Percentiles rank a stretch among this genome's conserved stretches.
These are phyloP conservation scores for Pinguiococcus pyrenoidosus DNA, from an alignment of 108 stramenopile genomes.

Conservation along the genomic window DNA sequence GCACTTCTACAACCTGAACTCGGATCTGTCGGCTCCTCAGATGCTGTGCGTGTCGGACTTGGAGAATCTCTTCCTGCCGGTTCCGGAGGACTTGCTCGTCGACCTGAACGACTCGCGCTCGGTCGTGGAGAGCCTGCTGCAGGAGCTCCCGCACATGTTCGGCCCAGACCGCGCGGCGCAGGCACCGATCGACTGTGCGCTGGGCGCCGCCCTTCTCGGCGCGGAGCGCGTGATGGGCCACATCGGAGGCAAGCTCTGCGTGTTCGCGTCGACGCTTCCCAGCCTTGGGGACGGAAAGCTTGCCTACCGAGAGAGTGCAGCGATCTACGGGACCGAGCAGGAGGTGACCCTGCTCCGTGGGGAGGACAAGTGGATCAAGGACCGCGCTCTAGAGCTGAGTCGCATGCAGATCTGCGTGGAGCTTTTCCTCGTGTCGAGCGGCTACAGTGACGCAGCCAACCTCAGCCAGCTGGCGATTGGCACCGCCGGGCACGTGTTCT, in stretches of 20 bases:
- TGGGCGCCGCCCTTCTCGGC: conserved; percentile 85
- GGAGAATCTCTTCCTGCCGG: conserved; percentile 80
- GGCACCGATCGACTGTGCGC: conserved; percentile 40
- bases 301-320: conserved; percentile 68
- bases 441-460: conserved; percentile 80
- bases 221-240: conserved; percentile 86
- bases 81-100: conserved; percentile 86
- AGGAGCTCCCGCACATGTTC: conserved; percentile 84
- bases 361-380: conserved; percentile 58
- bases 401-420: conserved; percentile 91
- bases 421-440: conserved; percentile 62
- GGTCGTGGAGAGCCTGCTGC: conserved; percentile 75
- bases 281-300: conserved; percentile 77
- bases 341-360: conserved; percentile 77
- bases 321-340: conserved; percentile 74
- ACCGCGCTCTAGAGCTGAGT: conserved; percentile 82
- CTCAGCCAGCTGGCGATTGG: conserved; percentile 62
- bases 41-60: conserved; percentile 89
- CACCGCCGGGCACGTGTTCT: conserved; percentile 72
- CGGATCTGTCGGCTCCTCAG: conserved; percentile 63
- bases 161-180: conserved; percentile 36
- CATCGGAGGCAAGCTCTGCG: conserved; percentile 90
- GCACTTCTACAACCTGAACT: conserved; percentile 84
- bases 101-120: conserved; percentile 70
- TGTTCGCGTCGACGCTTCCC: conserved; percentile 75